Evolutionary conservation across 768 basidiomycete species (phyloP), one percentile per base, ranked within the genome.

Genomic region (Agaricus subrufescens): DNA sequence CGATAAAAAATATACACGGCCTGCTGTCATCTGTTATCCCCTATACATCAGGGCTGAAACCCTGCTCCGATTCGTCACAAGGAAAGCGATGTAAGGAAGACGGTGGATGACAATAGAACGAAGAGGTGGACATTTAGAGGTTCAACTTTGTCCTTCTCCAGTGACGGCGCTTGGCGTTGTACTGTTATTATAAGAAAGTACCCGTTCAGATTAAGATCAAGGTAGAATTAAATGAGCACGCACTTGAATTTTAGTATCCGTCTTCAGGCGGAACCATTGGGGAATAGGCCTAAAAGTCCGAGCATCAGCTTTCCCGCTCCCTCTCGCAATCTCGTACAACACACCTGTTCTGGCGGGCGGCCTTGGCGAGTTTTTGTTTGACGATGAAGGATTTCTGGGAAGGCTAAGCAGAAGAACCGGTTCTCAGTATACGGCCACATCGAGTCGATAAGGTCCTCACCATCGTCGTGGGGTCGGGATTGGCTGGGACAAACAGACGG

Each of bases 81-180:
- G 40, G 40, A 42, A 39, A 25, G 31, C 23, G 48, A 52, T 30
- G 19, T 19, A 45, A 42, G 40, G 40, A 42, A 39, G 15, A 25
- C 23, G 48, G 48, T 30, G 39, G 39, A 50, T 15, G 31, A 53
- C 27, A n/a, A 44, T 34, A 27, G 30, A 52, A 46, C 54, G 51
- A 48, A 45, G 40, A 23, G n/a, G 45, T 30, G 27, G 31, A 2
- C 14, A 58, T 64, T 79, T 86, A 96, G 74, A 97, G 87, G 83
- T 95, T 95, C 78, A 98, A 85, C 83, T 98, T 98, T 61, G 96
- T 98, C 75, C 96, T 89, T 71, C 96, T 84, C 96, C 96, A 99
- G 82, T 99, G 96, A 72, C 96, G 90, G 65, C 96, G 84, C 82
- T 98, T 98, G 62, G 90, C 87, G 75, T 94, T 94, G 71, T 94